These are phyloP conservation scores for Mycena rosella DNA, from an alignment of 768 basidiomycete genomes.

Conservation along the genomic window DNA sequence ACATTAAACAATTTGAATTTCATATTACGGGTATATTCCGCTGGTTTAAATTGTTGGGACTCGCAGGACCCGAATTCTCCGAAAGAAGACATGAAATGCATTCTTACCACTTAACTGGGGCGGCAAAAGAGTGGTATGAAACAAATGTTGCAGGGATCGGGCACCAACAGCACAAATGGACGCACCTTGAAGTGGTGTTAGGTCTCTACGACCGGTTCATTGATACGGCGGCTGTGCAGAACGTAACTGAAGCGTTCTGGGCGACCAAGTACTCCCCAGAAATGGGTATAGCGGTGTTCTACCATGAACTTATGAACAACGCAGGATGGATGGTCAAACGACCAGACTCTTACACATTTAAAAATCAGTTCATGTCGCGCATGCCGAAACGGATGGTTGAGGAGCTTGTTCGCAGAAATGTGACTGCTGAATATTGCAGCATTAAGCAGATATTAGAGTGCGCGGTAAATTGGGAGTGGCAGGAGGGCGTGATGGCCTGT, in stretches of 20 bases:
- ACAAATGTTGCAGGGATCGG: neutral
- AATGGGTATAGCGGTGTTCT: neutral
- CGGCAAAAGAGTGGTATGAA: constrained; percentile 7
- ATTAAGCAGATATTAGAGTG: too few species aligned
- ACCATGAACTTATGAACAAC: neutral
- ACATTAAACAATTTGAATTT: neutral
- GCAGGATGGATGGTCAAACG: neutral
- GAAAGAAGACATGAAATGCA: neutral
- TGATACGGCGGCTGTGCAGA: neutral
- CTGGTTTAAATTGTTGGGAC: neutral
- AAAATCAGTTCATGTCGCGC: neutral
- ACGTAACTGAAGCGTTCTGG: constrained; percentile 1
- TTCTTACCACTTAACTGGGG: neutral
- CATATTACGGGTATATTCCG: neutral
- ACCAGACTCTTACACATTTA: constrained; percentile 5
- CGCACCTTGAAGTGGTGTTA: neutral
- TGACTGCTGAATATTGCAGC: too few species aligned
- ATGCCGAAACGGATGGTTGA: neutral
- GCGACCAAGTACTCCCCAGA: neutral
- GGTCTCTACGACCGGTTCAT: constrained; percentile 14
- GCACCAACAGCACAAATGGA: neutral
- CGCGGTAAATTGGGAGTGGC: too few species aligned
- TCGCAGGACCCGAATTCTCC: neutral
- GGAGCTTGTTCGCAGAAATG: too few species aligned
- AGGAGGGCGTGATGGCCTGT: too few species aligned